These are phyloP conservation scores for Tilletia walkeri DNA, from an alignment of 1,284 basidiomycete genomes.

Conservation along the genomic window DNA sequence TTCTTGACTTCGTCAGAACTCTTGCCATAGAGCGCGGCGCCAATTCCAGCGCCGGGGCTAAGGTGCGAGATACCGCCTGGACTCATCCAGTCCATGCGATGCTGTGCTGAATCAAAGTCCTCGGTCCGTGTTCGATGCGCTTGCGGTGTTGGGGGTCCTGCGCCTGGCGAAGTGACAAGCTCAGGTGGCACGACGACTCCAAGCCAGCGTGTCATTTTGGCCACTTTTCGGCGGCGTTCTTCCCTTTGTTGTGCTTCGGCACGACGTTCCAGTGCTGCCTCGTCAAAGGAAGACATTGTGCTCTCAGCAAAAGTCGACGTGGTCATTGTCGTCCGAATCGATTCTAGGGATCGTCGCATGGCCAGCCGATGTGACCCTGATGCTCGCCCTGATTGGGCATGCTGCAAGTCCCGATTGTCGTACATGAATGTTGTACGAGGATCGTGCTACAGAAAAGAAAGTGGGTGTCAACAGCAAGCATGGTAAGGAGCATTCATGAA, in stretches of 20 bases:
- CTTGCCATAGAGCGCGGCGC: background rate
- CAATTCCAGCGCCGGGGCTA: background rate
- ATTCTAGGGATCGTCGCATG: background rate
- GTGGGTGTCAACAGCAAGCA: background rate
- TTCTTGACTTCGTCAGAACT: background rate
- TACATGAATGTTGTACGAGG: background rate
- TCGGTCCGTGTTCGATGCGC: too few relatives aligned
- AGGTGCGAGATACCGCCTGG: background rate
- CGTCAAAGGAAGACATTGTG: slow-evolving; percentile 12
- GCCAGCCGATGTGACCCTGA: background rate
- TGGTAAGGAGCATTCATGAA: background rate
- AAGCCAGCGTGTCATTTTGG: slow-evolving; percentile 45
- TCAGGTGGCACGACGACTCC: slow-evolving; percentile 29
- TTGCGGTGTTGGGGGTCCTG: too few relatives aligned
- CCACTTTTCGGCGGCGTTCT: slow-evolving; percentile 36
- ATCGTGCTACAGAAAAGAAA: background rate
- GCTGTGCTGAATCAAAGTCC: too few relatives aligned
- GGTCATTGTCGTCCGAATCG: slow-evolving; percentile 3
- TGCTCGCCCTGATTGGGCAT: background rate
- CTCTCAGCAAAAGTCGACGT: slow-evolving; percentile 7
- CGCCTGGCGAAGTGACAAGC: background rate
- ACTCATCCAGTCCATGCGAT: background rate
- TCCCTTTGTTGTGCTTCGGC: slow-evolving; percentile 27
- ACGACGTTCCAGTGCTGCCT: slow-evolving; percentile 14
- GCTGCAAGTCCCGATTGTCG: background rate